phyloP scores from a whole-genome alignment of 148 eudicot species.

The Gaultheria prostrata region DNA sequence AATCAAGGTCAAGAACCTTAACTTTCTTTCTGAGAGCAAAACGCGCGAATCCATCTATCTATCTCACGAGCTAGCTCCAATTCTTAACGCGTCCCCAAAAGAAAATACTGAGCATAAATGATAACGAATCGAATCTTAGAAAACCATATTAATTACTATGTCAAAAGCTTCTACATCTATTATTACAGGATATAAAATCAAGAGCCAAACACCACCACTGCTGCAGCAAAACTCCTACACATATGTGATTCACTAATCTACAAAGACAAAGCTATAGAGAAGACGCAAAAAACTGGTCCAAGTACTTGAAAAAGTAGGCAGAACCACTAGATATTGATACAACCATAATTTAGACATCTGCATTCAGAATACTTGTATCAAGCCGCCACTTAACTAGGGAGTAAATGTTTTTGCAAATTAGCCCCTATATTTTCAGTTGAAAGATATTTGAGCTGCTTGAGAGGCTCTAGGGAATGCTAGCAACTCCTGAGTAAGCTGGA shows the following conservation, averaged over 20 bases:
- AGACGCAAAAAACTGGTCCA: background rate
- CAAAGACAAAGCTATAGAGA: background rate
- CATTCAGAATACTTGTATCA: background rate
- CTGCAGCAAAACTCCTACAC: too few relatives aligned
- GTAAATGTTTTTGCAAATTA: background rate
- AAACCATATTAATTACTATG: too few relatives aligned
- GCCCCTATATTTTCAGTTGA: background rate
- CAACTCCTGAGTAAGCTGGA: constrained; percentile 5
- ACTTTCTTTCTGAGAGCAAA: constrained; percentile 15
- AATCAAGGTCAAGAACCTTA: constrained; percentile 8
- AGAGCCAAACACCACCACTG: too few relatives aligned
- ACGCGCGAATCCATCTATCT: background rate
- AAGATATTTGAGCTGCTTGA: constrained; percentile 10
- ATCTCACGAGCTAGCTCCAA: background rate
- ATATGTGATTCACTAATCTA: background rate
- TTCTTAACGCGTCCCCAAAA: too few relatives aligned
- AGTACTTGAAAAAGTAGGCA: background rate
- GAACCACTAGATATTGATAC: background rate
- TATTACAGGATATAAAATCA: too few relatives aligned
- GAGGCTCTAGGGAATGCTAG: background rate
- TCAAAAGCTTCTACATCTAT: too few relatives aligned
- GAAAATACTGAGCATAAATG: too few relatives aligned
- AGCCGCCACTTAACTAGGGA: background rate
- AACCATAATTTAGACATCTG: background rate
- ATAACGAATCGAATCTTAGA: too few relatives aligned